Conservation (phyloP, 2,329 filamentous ascomycete species). For the Epichloe scottii region DNA sequence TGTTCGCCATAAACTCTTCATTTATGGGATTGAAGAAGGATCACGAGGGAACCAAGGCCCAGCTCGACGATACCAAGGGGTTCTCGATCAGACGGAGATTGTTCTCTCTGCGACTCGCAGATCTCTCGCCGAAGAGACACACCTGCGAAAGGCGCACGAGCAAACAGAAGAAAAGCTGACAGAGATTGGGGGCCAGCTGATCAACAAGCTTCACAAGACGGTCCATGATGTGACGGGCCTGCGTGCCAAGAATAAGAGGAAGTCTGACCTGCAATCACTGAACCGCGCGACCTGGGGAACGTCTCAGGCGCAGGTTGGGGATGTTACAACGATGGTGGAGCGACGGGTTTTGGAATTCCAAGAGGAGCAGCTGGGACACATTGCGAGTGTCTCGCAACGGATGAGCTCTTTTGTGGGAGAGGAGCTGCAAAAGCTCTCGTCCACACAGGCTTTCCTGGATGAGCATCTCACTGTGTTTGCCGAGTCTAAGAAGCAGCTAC, state of each 20-base stretch:
- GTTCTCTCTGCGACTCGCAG: constrained; percentile 67
- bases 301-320: constrained; percentile 61
- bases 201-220: constrained; percentile 65
- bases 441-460: constrained; percentile 58
- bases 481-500: constrained; percentile 53
- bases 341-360: constrained; percentile 61
- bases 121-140: constrained; percentile 65
- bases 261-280: constrained; percentile 67
- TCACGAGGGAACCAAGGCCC: constrained; percentile 60
- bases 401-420: constrained; percentile 67
- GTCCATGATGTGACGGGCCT: constrained; percentile 71
- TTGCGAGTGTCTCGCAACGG: constrained; percentile 52
- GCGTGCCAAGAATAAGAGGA: constrained; percentile 75
- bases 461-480: constrained; percentile 57
- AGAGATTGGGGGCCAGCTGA: constrained; percentile 59
- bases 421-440: constrained; percentile 59
- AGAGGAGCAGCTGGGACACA: constrained; percentile 56
- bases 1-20: constrained; percentile 73
- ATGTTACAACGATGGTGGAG: constrained; percentile 69
- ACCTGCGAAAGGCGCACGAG: constrained; percentile 72
- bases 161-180: constrained; percentile 69
- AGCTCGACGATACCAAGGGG: constrained; percentile 68
- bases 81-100: constrained; percentile 79
- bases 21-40: constrained; percentile 86
- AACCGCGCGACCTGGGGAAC: constrained; percentile 72